A percentile compares a stretch with the other conserved stretches of the same genome.
phyloP scores from a whole-genome alignment of 495 filamentous ascomycete genomes.

The Pyrenula massariospora region DNA sequence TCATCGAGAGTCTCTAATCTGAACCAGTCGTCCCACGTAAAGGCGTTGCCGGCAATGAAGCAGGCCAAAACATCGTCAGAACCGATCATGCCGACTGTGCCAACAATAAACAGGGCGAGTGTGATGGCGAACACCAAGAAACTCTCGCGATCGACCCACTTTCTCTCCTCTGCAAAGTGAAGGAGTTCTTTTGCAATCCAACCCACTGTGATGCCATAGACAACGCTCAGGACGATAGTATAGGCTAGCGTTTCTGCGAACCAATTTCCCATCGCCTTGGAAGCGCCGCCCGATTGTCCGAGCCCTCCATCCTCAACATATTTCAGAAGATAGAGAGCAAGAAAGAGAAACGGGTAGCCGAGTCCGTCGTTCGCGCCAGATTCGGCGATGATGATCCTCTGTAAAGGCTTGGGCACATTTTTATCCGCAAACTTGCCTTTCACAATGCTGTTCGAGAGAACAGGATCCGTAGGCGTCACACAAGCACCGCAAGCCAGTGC shows the following conservation, averaged over 20 bases:
- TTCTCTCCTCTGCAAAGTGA: constrained; percentile 71
- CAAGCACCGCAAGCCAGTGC: constrained; percentile 71
- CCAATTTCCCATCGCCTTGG: constrained; percentile 68
- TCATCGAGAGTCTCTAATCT: constrained; percentile 80
- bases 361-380: constrained; percentile 87
- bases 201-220: constrained; percentile 67
- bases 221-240: constrained; percentile 64
- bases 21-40: constrained; percentile 93
- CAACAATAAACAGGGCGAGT: constrained; percentile 74
- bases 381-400: constrained; percentile 82
- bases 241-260: constrained; percentile 83
- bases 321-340: constrained; percentile 74
- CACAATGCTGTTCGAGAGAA: constrained; percentile 80
- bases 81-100: constrained; percentile 80
- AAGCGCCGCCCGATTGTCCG: constrained; percentile 43
- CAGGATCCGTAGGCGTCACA: constrained; percentile 85
- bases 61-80: constrained; percentile 88
- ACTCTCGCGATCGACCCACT: constrained; percentile 79
- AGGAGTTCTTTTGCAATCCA: constrained; percentile 73
- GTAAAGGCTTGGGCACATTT: constrained; percentile 70
- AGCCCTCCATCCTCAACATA: constrained; percentile 49
- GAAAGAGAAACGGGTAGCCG: constrained; percentile 85
- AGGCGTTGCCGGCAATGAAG: constrained; percentile 85
- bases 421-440: constrained; percentile 91
- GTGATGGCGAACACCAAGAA: constrained; percentile 83